Base-by-base conservation (phyloP, 139 green algal species). In the Chlorella sp. region DNA sequence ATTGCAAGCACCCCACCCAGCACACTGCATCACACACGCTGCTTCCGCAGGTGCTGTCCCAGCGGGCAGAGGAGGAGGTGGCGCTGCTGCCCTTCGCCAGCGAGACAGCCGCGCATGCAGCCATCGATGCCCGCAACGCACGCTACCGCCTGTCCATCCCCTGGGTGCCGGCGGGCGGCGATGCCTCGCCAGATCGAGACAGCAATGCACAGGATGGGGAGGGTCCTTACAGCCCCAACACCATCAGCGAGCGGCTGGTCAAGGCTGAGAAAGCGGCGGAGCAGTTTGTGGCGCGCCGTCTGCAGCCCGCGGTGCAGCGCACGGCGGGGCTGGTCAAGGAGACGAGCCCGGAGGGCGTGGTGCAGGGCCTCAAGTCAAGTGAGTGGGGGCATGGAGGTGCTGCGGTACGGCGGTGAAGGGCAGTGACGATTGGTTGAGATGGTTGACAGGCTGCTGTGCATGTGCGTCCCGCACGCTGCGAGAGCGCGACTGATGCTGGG, bases 251-350 rank as follows among this genome's bases (percentile, higher is more conserved):
- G 74, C 88, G 93, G 18, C 88, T 95, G 13, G 90, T 71, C 69
- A 80, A 90, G 70, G 94, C 94, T 1, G 94, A 97, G 84, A 91
- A 91, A 34, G 87, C 92, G 16, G 95, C 94, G 0, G 94, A 93
- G 51, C 73, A 91, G 87, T 96, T 96, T 91, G 89, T 96, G 44
- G 87, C 90, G n/a, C 84, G 78, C 36, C 87, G 89, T 32, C 63
- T 92, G 74, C 90, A 90, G 63, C 92, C 94, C 13, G 94, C 92
- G 34, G 90, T 97, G 51, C 39, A 68, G 26, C 63, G 74, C 25
- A 60, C 51, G 51, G 51, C 51, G 51, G 51, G 51, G 51, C 51
- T 60, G 51, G 87, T 90, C 15, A 74, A 74, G 62, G 62, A 87
- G 34, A 86, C 86, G 20, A 84, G 85, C 18, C 87, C 88, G 55